A percentile compares a stretch with the other conserved stretches of the same genome.
phyloP scores from a whole-genome alignment of 2,329 filamentous ascomycete genomes.

The Nothopassalora personata region DNA sequence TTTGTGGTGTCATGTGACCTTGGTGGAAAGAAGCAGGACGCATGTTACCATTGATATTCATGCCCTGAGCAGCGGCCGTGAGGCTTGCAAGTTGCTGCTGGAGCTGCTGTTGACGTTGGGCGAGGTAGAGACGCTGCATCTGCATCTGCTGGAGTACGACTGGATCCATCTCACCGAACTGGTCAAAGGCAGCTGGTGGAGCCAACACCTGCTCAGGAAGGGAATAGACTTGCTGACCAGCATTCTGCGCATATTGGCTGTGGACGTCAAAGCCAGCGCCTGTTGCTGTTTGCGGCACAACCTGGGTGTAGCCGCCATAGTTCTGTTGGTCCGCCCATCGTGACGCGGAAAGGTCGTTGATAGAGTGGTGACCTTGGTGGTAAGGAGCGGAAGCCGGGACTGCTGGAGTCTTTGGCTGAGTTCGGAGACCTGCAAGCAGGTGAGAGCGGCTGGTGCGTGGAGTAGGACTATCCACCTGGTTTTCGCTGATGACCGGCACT shows the following conservation, averaged over 20 bases:
- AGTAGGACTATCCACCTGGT: conserved; percentile 66
- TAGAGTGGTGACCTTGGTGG: conserved; percentile 49
- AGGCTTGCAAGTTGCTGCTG: conserved; percentile 87
- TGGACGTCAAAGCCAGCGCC: conserved; percentile 44
- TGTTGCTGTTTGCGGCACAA: conserved; percentile 55
- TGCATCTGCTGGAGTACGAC: conserved; percentile 82
- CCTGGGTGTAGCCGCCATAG: conserved; percentile 41
- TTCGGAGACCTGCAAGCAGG: conserved; percentile 85
- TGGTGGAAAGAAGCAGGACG: conserved; percentile 21
- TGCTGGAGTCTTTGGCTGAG: conserved; percentile 79
- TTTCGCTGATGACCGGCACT: conserved; percentile 60
- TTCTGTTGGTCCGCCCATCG: conserved; percentile 41
- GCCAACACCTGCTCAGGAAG: conserved; percentile 80
- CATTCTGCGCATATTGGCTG: conserved; percentile 43
- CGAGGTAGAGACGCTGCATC: conserved; percentile 84
- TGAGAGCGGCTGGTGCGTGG: conserved; percentile 93
- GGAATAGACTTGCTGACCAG: conserved; percentile 57
- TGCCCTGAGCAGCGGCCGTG: conserved; percentile 70
- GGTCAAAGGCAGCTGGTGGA: conserved; percentile 72
- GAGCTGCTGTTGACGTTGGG: conserved; percentile 88
- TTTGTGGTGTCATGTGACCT: conserved; percentile 45
- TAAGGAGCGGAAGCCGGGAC: conserved; percentile 61
- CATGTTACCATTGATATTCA: conserved; percentile 56
- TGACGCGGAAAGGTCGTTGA: conserved; percentile 41
- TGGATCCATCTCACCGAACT: conserved; percentile 72